Conservation (phyloP, 306 rosid species). For the Rosa chinensis region DNA sequence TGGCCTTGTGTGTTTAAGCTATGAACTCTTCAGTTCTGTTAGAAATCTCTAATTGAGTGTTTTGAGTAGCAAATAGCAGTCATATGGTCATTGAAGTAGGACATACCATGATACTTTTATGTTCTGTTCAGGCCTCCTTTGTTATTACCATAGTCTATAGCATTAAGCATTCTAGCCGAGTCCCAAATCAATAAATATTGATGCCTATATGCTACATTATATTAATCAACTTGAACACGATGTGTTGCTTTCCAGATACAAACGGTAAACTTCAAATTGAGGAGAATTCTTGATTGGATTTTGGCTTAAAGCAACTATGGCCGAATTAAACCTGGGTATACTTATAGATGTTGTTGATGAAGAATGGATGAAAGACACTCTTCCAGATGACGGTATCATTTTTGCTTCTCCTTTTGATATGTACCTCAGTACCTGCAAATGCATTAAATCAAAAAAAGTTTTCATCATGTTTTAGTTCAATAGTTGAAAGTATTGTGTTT, state of each 20-base stretch:
- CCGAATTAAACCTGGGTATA: slow-evolving; percentile 63
- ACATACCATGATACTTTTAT: too few species aligned
- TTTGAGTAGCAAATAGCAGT: too few species aligned
- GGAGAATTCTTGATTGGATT: background rate
- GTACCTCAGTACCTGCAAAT: background rate
- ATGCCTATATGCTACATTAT: background rate
- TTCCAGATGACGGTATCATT: slow-evolving; percentile 68
- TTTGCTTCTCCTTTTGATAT: background rate
- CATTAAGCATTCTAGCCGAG: too few species aligned
- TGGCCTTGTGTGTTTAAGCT: too few species aligned
- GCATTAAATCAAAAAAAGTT: background rate
- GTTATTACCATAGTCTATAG: too few species aligned
- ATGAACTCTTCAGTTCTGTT: too few species aligned
- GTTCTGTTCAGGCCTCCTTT: too few species aligned
- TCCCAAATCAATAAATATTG: background rate
- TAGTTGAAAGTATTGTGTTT: slow-evolving; percentile 8
- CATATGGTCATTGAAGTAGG: too few species aligned
- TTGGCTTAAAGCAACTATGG: slow-evolving; percentile 39
- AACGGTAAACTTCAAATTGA: background rate
- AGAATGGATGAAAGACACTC: slow-evolving; percentile 91
- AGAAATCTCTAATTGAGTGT: too few species aligned
- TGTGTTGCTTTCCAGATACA: background rate
- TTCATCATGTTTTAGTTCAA: background rate
- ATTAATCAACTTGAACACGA: background rate
- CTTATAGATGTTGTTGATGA: slow-evolving; percentile 80